Evolutionary conservation across 306 rosid species (phyloP).

Genomic region (Trifolium dubium): DNA sequence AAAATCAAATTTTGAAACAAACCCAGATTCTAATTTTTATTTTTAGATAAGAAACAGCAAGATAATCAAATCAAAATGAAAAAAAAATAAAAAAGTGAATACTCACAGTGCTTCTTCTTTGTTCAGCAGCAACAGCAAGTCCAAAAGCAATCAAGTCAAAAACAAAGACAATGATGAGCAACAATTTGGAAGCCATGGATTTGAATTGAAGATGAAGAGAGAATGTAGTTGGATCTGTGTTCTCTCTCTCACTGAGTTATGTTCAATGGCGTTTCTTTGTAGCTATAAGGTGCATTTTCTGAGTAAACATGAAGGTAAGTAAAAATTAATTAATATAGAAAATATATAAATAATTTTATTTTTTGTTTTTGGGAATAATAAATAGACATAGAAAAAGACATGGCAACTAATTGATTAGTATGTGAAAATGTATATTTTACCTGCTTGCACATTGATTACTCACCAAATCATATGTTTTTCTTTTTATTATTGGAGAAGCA

Average conservation of each 20-base stretch:
- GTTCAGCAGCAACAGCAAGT: constrained; percentile 95
- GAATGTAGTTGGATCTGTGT: constrained; percentile 52
- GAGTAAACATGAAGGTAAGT: constrained; percentile 25
- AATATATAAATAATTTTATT: background rate
- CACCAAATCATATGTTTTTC: constrained; percentile 36
- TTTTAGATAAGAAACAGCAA: background rate
- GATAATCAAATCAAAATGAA: background rate
- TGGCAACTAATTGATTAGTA: constrained; percentile 42
- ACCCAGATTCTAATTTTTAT: background rate
- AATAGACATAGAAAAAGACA: constrained; percentile 42
- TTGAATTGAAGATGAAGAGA: constrained; percentile 42
- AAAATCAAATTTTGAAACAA: constrained; percentile 14
- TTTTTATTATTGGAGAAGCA: background rate
- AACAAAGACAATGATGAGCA: constrained; percentile 63
- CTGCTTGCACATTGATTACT: constrained; percentile 35
- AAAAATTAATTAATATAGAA: background rate
- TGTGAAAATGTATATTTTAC: constrained; percentile 38
- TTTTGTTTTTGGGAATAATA: background rate
- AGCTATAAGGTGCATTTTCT: constrained; percentile 37
- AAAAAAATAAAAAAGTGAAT: background rate
- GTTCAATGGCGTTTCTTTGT: constrained; percentile 19
- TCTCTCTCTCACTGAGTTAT: constrained; percentile 6
- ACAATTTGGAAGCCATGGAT: constrained; percentile 91
- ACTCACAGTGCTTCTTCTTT: constrained; percentile 93
- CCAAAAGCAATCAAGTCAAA: constrained; percentile 86